Base-by-base conservation (phyloP, 345 rosid species). In the Streptanthus diversifolius region DNA sequence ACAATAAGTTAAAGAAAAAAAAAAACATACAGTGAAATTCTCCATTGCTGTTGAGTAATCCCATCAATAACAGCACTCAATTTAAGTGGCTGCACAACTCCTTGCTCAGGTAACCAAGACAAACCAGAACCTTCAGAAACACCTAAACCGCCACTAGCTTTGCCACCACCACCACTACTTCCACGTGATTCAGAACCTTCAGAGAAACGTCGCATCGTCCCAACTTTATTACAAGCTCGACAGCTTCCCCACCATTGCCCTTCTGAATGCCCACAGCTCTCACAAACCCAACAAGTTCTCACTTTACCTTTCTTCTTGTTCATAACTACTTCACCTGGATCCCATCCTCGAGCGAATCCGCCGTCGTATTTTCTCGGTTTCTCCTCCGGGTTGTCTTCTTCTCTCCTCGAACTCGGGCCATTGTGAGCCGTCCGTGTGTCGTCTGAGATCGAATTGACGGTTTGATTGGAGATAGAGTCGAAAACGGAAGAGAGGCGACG, bases 241-340 rank as follows among this genome's bases (percentile, higher is more conserved):
- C 98, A 93, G 55, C 66, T 62, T 1, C 97, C 98, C 98, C 98
- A 89, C 98, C 98, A 93, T 76, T 93, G 96, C 7, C 90, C 96
- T 0, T 87, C 88, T 7, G 85, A 33, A 44, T 79, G 45, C n/a
- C 97, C 98, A 57, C 98, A 93, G 43, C 61, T 55, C n/a, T 78
- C 75, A 63, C 96, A 93, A 45, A 93, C 98, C 87, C 89, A 93
- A 39, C 39, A 63, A 19, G 39, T 57, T 61, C 72, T 85, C 45
- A 18, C 77, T 77, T 84, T 81, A 18, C 83, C 85, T 75, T 82
- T 90, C 83, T 80, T 82, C 63, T 76, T 86, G 56, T 24, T 68
- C 60, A 73, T 72, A 48, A 81, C 72, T 1, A 63, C 48, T 67
- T 76, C 74, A 3, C 81, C 72, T 14, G 75, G 33, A 4, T 51